Conservation (phyloP, 202 grass and related monocot species). For the Elaeis oleifera region DNA sequence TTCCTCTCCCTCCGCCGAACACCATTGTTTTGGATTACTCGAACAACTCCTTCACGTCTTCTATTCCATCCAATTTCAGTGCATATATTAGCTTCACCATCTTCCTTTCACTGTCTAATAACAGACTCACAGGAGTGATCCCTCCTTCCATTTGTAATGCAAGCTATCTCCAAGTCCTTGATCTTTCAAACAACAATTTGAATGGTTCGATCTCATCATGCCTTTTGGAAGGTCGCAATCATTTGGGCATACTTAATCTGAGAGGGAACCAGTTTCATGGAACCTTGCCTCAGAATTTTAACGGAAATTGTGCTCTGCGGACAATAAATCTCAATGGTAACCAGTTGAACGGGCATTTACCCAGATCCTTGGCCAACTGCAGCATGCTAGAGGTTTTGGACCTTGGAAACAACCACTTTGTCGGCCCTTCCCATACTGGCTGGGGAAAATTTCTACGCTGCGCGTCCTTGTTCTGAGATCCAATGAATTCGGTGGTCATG, state of each 20-base stretch:
- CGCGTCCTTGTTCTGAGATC: slow-evolving; percentile 43
- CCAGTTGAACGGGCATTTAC: slow-evolving; percentile 25
- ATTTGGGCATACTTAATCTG: slow-evolving; percentile 22
- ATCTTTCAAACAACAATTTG: slow-evolving; percentile 54
- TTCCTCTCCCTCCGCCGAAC: slow-evolving; percentile 19
- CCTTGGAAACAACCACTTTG: slow-evolving; percentile 36
- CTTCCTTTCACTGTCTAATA: slow-evolving; percentile 31
- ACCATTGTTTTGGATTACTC: slow-evolving; percentile 35
- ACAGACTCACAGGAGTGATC: slow-evolving; percentile 30
- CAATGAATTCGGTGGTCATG: slow-evolving; percentile 31
- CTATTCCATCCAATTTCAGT: slow-evolving; percentile 18
- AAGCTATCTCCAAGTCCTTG: slow-evolving; percentile 22
- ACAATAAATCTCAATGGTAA: slow-evolving; percentile 28
- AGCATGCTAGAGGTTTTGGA: slow-evolving; percentile 30
- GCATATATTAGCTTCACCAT: neutral
- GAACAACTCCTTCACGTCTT: slow-evolving; percentile 29
- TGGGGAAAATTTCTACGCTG: slow-evolving; percentile 28
- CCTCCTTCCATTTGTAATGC: slow-evolving; percentile 36
- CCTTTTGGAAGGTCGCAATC: slow-evolving; percentile 4
- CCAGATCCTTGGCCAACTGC: slow-evolving; percentile 16
- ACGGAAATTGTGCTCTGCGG: slow-evolving; percentile 13
- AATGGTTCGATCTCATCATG: slow-evolving; percentile 34
- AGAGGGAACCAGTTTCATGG: slow-evolving; percentile 39
- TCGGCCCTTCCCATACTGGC: slow-evolving; percentile 36
- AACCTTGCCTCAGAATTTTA: slow-evolving; percentile 19